Base-by-base conservation (phyloP, 2,329 filamentous ascomycete species). In the Arthrocladium fulminans region DNA sequence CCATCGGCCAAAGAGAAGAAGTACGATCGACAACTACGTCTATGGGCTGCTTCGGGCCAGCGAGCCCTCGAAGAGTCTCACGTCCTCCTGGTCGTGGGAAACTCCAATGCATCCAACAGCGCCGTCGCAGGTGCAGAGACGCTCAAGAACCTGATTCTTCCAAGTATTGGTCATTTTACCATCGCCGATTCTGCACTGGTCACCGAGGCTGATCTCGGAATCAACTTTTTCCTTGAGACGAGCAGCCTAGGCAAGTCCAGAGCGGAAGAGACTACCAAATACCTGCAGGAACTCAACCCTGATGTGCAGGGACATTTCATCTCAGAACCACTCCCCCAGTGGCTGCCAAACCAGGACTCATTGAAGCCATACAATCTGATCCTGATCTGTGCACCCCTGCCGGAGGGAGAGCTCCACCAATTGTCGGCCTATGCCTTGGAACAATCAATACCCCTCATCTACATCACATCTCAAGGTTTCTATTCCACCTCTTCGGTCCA, bases 151-250 rank as follows among this genome's bases (percentile, higher is more conserved):
- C 79, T 98, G n/a, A 86, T 98, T 2, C 72, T 98, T 7, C 92
- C 92, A 49, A 87, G 89, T 2, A 85, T 97, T 59, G 94, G 92
- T 7, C 79, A 81, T 22, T 98, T 96, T 65, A 94, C 87, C 0
- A 94, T 98, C 53, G 83, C 85, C 45, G 92, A 98, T 60, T 81
- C 84, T 5, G 78, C 81, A 1, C 65, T 76, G 2, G 89, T 98
- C n/a, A 73, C 72, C 1, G 83, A 94, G 57, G 74, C 81, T 35
- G 92, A 98, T 60, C 72, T 98, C 34, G 92, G 94, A 3, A 84
- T 96, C 54, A 98, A 98, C 68, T 98, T 98, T 74, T 98, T 98
- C 61, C 73, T 98, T 0, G 87, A 95, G 52, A 81, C 92, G 58
- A 72, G 75, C 42, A 84, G 81, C 55, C 64, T 94, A 30, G 89